These are phyloP conservation scores for Yarrowia sp. DNA, from an alignment of 805 yeast genomes.

Conservation along the genomic window DNA sequence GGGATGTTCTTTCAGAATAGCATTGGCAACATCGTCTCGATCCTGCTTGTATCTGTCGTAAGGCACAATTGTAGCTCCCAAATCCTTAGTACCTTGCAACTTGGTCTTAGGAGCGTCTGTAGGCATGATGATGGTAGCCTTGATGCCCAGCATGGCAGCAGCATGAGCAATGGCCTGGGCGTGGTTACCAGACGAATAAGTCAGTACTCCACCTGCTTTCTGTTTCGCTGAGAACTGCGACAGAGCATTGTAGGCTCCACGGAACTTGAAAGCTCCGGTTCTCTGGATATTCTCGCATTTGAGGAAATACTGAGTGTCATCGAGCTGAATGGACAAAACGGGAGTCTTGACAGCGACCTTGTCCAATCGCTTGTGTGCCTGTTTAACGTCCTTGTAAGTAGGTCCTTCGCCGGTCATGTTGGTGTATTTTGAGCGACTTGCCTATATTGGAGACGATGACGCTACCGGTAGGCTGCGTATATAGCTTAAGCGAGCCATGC, in stretches of 20 bases:
- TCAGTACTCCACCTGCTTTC: conserved; percentile 57
- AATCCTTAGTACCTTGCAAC: conserved; percentile 55
- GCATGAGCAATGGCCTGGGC: conserved; percentile 62
- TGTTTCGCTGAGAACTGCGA: conserved; percentile 53
- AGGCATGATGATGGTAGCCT: conserved; percentile 62
- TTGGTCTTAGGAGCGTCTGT: conserved; percentile 60
- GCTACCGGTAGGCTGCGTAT: not conserved
- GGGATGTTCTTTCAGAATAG: conserved; percentile 50
- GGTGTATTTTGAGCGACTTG: conserved; percentile 1
- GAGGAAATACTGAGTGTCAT: conserved; percentile 28
- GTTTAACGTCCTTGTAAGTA: conserved; percentile 22
- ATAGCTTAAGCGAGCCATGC: not conserved
- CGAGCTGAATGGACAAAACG: conserved; percentile 26
- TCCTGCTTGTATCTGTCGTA: conserved; percentile 54
- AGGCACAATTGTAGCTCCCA: conserved; percentile 59
- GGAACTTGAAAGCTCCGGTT: conserved; percentile 54
- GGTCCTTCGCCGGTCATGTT: conserved; percentile 1
- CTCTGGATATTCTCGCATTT: conserved; percentile 35
- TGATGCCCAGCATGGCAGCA: conserved; percentile 55
- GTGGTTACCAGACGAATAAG: conserved; percentile 62
- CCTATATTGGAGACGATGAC: not conserved
- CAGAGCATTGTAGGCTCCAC: conserved; percentile 61
- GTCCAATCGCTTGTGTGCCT: conserved; percentile 23
- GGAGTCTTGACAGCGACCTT: conserved; percentile 32
- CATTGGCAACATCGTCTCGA: conserved; percentile 55